A percentile compares a stretch with the other conserved stretches of the same genome.
phyloP scores from a whole-genome alignment of 2,329 filamentous ascomycete genomes.

The Fusarium sp. region DNA sequence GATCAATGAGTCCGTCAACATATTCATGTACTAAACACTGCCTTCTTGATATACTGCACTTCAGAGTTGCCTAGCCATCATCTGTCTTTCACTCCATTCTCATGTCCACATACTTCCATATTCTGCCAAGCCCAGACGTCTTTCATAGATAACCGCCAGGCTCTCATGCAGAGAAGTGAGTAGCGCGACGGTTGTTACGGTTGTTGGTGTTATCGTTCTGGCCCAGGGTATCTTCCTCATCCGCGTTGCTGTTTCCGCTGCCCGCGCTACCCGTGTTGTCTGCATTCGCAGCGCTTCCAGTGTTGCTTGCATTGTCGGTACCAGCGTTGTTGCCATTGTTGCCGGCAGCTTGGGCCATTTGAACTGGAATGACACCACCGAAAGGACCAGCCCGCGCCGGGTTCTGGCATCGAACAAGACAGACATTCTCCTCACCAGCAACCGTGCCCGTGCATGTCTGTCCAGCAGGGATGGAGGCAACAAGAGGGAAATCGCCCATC shows the following conservation, averaged over 20 bases:
- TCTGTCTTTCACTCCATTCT: not conserved
- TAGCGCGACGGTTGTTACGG: not conserved
- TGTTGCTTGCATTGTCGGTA: not conserved
- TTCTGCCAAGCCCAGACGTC: too few species aligned
- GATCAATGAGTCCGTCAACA: too few species aligned
- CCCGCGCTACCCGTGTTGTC: not conserved
- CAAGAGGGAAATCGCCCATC: not conserved
- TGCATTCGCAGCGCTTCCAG: not conserved
- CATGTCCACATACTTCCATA: not conserved
- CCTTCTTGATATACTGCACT: not conserved
- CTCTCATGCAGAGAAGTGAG: not conserved
- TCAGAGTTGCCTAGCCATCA: accelerated
- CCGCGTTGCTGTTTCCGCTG: not conserved
- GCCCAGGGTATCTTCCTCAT: not conserved
- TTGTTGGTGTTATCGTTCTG: not conserved
- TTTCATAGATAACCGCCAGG: accelerated
- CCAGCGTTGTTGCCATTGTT: not conserved
- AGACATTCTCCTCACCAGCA: constrained; percentile 8
- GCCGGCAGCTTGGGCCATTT: not conserved
- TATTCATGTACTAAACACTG: not conserved
- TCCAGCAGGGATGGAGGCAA: constrained; percentile 1
- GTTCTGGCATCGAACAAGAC: constrained; percentile 17
- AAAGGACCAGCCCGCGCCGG: constrained; percentile 10
- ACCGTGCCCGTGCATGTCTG: constrained; percentile 2
- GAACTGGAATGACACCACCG: constrained; percentile 5